Conservation (phyloP, 148 eudicot genomes). For the Euryodendron excelsum region DNA sequence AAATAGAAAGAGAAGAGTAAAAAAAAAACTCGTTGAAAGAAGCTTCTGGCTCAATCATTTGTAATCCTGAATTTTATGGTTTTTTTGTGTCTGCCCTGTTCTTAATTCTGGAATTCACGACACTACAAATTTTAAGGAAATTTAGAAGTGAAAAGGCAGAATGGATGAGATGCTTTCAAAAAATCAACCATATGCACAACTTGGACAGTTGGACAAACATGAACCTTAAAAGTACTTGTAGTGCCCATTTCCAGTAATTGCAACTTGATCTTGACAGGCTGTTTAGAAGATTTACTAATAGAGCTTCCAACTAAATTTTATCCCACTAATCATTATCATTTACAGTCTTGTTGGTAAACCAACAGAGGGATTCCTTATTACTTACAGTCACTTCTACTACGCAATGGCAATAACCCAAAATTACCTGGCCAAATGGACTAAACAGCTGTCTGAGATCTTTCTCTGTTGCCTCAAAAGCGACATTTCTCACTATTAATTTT, state of each 20-base stretch:
- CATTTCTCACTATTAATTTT: conserved; percentile 84
- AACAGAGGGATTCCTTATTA: not conserved
- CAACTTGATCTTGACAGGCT: not conserved
- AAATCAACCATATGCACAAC: not conserved
- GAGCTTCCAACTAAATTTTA: conserved; percentile 1
- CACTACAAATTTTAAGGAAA: not conserved
- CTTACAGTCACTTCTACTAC: not conserved
- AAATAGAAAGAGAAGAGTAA: no score
- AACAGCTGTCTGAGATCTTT: conserved; percentile 85
- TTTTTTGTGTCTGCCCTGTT: not conserved
- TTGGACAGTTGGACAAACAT: not conserved
- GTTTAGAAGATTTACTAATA: not conserved
- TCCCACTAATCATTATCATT: not conserved
- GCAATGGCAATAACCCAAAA: conserved; percentile 2
- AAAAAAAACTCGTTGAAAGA: no score
- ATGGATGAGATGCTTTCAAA: not conserved
- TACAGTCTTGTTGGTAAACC: not conserved
- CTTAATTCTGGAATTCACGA: not conserved
- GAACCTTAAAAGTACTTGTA: not conserved
- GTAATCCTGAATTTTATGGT: not conserved
- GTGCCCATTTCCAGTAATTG: not conserved
- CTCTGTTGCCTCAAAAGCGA: conserved; percentile 97
- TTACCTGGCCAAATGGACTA: conserved; percentile 92
- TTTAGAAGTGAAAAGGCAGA: not conserved
- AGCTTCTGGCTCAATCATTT: not conserved